Base-by-base conservation (phyloP, 768 basidiomycete genomes). In the Steccherinum ochraceum region DNA sequence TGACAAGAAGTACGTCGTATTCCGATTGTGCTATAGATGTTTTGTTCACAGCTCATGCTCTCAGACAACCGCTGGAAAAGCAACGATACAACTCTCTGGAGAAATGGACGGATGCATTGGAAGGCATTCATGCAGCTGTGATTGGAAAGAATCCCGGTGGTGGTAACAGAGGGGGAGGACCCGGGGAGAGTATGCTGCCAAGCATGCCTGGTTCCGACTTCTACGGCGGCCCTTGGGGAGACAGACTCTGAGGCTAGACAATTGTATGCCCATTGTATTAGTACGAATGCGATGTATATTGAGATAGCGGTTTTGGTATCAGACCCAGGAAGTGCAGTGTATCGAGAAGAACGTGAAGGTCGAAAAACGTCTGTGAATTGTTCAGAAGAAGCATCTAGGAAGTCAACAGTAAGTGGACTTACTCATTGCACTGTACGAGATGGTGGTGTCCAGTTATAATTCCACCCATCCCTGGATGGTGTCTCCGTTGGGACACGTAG, bases 401-500 rank as follows among this genome's bases (percentile, higher is more conserved):
- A n/a, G n/a, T n/a, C n/a, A n/a, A n/a, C n/a, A n/a, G n/a, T n/a
- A n/a, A n/a, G n/a, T 7, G 30, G 7, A 35, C 30, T 35, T 16
- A 35, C 30, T 35, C 16, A 35, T 35, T 7, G 30, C 7, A 35
- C 30, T 35, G 30, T 16, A 10, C 41, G 7, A 7, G 21, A 10
- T 19, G 21, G 25, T 2, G 86, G 77, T 49, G 77, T 88, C 81
- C 85, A 94, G n/a, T 85, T 81, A 61, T 93, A 86, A 48, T 83
- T 81, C 93, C 93, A 95, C 3, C 91, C 90, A 40, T 76, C 74
- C 49, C 78, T 79, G 21, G 86, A 77, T 2, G 91, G 87, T 5
- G 89, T 93, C 62, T 95, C 93, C 3, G 87, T 81, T 41, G 94
- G 93, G 44, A 89, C 76, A 56, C 83, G 81, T 62, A 91, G 63